Evolutionary conservation across 192 early-diverging fungal species (phyloP).

Genomic region (Geranomyces michiganensis): DNA sequence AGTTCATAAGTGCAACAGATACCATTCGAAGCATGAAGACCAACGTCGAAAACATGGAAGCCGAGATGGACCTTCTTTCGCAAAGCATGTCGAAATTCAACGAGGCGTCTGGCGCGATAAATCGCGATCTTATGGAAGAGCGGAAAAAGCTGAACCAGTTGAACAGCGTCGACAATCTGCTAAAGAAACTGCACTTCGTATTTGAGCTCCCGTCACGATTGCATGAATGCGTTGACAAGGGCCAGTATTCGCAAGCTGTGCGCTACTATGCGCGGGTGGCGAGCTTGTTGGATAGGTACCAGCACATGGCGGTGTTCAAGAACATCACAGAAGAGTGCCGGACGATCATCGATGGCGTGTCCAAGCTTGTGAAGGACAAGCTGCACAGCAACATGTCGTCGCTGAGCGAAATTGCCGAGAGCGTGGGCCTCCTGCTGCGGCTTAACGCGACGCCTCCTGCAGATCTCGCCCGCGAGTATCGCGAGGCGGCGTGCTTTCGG

Average conservation of each 20-base stretch:
- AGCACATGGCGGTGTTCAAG: conserved; percentile 73
- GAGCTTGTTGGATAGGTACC: conserved; percentile 76
- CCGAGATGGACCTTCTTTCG: conserved; percentile 76
- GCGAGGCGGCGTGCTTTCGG: conserved; percentile 24
- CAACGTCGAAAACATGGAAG: conserved; percentile 85
- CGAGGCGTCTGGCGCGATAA: conserved; percentile 49
- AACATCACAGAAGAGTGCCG: conserved; percentile 81
- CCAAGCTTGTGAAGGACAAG: conserved; percentile 57
- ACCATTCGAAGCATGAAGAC: conserved; percentile 87
- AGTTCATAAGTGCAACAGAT: conserved; percentile 94
- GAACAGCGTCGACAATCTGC: conserved; percentile 67
- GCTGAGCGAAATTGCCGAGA: conserved; percentile 54
- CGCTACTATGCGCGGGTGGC: conserved; percentile 71
- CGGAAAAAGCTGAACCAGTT: conserved; percentile 77
- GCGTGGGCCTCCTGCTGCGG: conserved; percentile 43
- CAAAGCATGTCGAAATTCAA: conserved; percentile 71
- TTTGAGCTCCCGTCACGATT: conserved; percentile 84
- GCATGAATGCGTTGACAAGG: conserved; percentile 56
- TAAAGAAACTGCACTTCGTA: conserved; percentile 85
- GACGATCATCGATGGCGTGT: conserved; percentile 75
- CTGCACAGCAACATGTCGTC: conserved; percentile 50
- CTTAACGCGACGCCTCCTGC: conserved; percentile 21
- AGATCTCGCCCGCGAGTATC: conserved; percentile 40
- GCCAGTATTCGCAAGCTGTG: conserved; percentile 75
- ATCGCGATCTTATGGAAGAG: conserved; percentile 63